Evolutionary conservation across 116 monocot species (phyloP).

Genomic region (Iris pallida): DNA sequence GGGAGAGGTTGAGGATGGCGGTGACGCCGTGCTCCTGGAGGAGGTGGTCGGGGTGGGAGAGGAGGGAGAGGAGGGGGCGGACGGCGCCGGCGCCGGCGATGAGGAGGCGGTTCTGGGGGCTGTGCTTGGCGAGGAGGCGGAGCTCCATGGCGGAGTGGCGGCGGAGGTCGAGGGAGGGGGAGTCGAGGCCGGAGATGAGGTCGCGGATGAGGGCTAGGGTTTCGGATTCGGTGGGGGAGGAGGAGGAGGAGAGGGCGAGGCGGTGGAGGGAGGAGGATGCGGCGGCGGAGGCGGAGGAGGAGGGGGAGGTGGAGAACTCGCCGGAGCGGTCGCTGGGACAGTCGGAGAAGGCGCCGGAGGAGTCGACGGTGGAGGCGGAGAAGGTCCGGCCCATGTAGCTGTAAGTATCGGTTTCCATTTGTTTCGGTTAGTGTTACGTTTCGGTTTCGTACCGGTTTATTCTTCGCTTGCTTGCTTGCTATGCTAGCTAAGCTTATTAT

Average conservation of each 20-base stretch:
- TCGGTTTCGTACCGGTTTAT: no score
- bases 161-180: slow-evolving; percentile 23
- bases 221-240: slow-evolving; percentile 29
- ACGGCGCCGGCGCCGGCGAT: slow-evolving; percentile 49
- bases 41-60: slow-evolving; percentile 32
- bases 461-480: no score
- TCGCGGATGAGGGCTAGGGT: slow-evolving; percentile 17
- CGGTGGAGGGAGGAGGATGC: slow-evolving; percentile 22
- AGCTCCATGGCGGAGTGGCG: slow-evolving; percentile 30
- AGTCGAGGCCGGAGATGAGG: slow-evolving; percentile 28
- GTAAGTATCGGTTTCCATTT: slow-evolving; percentile 2
- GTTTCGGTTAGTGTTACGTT: neutral
- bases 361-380: slow-evolving; percentile 25
- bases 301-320: slow-evolving; percentile 18
- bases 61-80: slow-evolving; percentile 35
- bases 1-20: slow-evolving; percentile 45
- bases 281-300: slow-evolving; percentile 8
- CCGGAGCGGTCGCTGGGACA: slow-evolving; percentile 38
- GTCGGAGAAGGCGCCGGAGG: slow-evolving; percentile 30
- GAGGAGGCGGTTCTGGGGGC: slow-evolving; percentile 38
- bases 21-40: slow-evolving; percentile 54
- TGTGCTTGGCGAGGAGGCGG: slow-evolving; percentile 46
- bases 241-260: slow-evolving; percentile 26
- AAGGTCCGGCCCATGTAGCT: slow-evolving; percentile 23
- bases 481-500: no score